phyloP scores from a whole-genome alignment of 1,284 basidiomycete genomes.

The Crepidotus sp. region DNA sequence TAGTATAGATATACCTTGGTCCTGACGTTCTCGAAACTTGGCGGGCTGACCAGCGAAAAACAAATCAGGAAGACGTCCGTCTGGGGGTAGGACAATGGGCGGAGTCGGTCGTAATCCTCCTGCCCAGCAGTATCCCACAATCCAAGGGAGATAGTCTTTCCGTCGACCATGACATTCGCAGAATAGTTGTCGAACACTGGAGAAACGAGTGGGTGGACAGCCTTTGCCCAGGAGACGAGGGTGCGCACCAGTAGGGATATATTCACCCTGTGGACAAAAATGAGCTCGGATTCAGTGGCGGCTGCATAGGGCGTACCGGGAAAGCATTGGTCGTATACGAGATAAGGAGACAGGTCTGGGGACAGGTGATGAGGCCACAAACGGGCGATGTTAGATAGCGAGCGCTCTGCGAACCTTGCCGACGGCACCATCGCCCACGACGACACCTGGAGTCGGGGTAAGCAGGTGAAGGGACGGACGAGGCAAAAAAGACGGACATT shows the following conservation, averaged over 20 bases:
- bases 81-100: conserved; percentile 97
- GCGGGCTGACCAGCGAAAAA: conserved; percentile 95
- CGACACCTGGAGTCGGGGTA: conserved; percentile 63
- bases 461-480: conserved; percentile 18
- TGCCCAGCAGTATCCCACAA: conserved; percentile 99
- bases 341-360: conserved; percentile 90
- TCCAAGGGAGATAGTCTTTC: conserved; percentile 95
- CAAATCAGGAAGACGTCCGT: conserved; percentile 99
- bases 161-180: conserved; percentile 96
- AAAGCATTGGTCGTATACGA: conserved; percentile 97
- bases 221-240: conserved; percentile 3
- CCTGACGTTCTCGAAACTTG: conserved; percentile 97
- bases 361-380: conserved; percentile 3
- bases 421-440: conserved; percentile 98
- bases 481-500: conserved; percentile 38
- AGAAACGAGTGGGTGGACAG: conserved; percentile 6
- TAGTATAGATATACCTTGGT: conserved; percentile 64
- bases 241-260: conserved; percentile 84
- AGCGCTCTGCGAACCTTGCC: conserved; percentile 70
- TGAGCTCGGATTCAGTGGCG: conserved; percentile 18
- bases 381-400: conserved; percentile 6
- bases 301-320: conserved; percentile 53
- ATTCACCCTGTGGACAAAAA: conserved; percentile 65
- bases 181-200: conserved; percentile 93
- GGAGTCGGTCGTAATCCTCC: conserved; percentile 97